phyloP scores from a whole-genome alignment of 495 filamentous ascomycete species.

The Endocarpon pusillum region DNA sequence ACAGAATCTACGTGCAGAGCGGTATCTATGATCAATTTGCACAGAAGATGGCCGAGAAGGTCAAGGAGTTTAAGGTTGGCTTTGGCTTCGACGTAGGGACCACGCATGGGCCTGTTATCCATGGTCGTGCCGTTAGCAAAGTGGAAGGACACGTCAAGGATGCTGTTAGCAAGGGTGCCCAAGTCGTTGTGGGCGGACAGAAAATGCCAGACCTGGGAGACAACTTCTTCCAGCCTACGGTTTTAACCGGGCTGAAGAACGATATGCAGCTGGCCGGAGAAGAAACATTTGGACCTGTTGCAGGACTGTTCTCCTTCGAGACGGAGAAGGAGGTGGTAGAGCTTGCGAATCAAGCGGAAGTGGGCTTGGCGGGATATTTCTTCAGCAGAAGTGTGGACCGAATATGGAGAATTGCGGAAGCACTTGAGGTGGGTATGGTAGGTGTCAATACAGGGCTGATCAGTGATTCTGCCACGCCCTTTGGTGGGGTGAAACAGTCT shows the following conservation, averaged over 20 bases:
- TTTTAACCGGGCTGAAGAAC: slow-evolving; percentile 61
- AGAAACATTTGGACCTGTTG: slow-evolving; percentile 81
- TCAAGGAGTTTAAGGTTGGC: slow-evolving; percentile 61
- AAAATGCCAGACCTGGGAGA: slow-evolving; percentile 43
- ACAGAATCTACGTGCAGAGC: slow-evolving; percentile 67
- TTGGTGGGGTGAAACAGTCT: slow-evolving; percentile 86
- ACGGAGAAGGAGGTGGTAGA: slow-evolving; percentile 71
- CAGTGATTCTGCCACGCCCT: slow-evolving; percentile 67
- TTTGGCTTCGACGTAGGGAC: slow-evolving; percentile 50
- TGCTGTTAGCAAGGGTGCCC: slow-evolving; percentile 56
- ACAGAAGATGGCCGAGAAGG: slow-evolving; percentile 50
- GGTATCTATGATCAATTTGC: slow-evolving; percentile 67
- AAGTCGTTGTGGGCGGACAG: slow-evolving; percentile 53
- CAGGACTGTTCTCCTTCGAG: slow-evolving; percentile 66
- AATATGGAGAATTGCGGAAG: slow-evolving; percentile 62
- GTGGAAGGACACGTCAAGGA: slow-evolving; percentile 65
- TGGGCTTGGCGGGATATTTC: slow-evolving; percentile 78
- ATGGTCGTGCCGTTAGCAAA: slow-evolving; percentile 55
- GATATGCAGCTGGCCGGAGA: slow-evolving; percentile 65
- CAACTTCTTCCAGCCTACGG: slow-evolving; percentile 72
- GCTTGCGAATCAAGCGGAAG: slow-evolving; percentile 57
- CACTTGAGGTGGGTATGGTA: slow-evolving; percentile 81
- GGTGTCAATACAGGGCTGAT: slow-evolving; percentile 74
- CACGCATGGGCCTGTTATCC: slow-evolving; percentile 74
- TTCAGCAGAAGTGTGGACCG: slow-evolving; percentile 58